Evolutionary conservation across 2,329 filamentous ascomycete genomes (phyloP), one percentile per base, ranked within the genome.

Genomic region (Exophiala viscosa): DNA sequence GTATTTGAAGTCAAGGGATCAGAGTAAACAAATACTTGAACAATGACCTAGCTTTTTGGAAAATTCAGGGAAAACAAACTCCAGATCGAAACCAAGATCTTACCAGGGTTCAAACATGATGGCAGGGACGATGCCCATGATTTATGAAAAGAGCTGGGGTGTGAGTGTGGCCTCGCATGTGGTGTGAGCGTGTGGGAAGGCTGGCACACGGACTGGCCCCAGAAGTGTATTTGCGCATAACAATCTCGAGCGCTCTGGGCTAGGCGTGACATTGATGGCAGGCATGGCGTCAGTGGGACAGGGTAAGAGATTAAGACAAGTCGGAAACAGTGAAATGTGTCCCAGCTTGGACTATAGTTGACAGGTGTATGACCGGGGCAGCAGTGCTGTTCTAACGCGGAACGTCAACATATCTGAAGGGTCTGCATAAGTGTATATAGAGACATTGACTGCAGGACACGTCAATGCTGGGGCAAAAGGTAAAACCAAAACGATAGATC

Each of bases 171-270:
- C 17, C 14, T 18, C 39, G 14, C 15, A 47, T 47, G 45, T 36
- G 45, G 40, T 14, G 20, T 42, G 40, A 42, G 40, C 40, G 20
- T 17, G 8, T 4, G n/a, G 10, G 8, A 15, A 18, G 40, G 23
- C 23, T 28, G 23, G 23, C 23, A 28, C 45, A 47, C 33, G 45
- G 45, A 36, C 33, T 28, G 32, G 35, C 6, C 3, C 31, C 50
- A 44, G 28, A 31, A 38, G 31, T 42, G 38, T 48, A 38, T 44
- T 35, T 48, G 28, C 32, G 15, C 41, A 44, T 39, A 38, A 40
- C 31, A 45, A 23, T 47, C 43, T 54, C 47, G 46, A 54, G 38
- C 48, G 52, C 46, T 54, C 47, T 46, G 52, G 52, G 47, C 47
- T 42, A 15, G 46, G 32, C 36, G 47, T 50, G 52, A 42, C 42